These are phyloP conservation scores for Rhazya stricta DNA, from an alignment of 257 asterid species.

Conservation along the genomic window DNA sequence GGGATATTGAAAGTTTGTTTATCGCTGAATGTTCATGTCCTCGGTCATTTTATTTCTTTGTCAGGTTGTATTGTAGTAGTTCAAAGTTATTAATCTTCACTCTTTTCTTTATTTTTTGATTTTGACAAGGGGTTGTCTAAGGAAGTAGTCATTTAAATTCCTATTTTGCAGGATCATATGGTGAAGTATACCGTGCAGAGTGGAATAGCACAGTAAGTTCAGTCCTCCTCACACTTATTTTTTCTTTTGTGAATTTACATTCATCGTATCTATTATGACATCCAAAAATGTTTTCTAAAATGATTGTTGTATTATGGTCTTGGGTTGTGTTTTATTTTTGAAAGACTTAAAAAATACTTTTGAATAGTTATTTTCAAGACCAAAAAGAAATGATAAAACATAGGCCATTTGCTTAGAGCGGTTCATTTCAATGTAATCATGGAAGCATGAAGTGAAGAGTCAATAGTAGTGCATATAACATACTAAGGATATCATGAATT, in stretches of 20 bases:
- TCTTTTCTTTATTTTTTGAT: background rate
- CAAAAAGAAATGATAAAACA: background rate
- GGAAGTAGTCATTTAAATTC: background rate
- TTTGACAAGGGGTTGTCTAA: background rate
- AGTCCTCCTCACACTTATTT: background rate
- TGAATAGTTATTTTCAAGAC: background rate
- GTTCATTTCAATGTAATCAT: background rate
- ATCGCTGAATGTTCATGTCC: conserved; percentile 7
- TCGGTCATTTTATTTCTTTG: background rate
- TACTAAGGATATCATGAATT: background rate
- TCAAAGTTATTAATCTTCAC: background rate
- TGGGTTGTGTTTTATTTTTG: background rate
- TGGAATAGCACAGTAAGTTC: conserved; percentile 93
- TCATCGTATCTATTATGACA: background rate
- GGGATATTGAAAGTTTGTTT: background rate
- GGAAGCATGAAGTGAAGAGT: background rate
- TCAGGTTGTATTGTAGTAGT: background rate
- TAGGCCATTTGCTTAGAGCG: background rate
- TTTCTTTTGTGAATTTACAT: background rate
- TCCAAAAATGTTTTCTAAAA: background rate
- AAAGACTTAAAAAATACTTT: background rate
- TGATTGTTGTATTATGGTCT: background rate
- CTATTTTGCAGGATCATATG: conserved; percentile 73
- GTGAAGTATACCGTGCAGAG: conserved; percentile 93
- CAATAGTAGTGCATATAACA: background rate